Evolutionary conservation across 192 early-diverging fungal species (phyloP).

Genomic region (Entomortierella parvispora): DNA sequence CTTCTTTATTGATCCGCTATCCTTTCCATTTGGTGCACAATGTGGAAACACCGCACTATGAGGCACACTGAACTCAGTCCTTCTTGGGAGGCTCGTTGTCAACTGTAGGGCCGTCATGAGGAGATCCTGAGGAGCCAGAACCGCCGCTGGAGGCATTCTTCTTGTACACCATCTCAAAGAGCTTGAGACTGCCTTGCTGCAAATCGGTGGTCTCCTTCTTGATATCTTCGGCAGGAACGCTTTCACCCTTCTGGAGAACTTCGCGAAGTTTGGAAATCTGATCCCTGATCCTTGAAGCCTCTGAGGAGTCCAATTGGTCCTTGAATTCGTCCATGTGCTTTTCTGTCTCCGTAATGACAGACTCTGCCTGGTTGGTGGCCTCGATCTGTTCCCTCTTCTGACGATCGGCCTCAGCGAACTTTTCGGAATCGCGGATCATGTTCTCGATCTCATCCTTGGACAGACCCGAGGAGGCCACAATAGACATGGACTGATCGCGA

Average conservation of each 20-base stretch:
- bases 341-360: conserved; percentile 91
- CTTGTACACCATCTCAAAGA: conserved; percentile 99
- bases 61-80: too few species aligned
- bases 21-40: background rate
- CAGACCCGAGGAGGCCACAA: conserved; percentile 94
- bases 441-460: conserved; percentile 95
- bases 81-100: conserved; percentile 51
- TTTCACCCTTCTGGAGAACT: conserved; percentile 77
- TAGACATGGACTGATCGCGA: conserved; percentile 96
- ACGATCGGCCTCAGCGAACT: conserved; percentile 93
- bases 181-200: conserved; percentile 91
- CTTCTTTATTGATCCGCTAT: background rate
- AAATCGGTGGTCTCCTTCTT: conserved; percentile 87
- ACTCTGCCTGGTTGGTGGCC: conserved; percentile 92
- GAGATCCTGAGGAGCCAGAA: conserved; percentile 18
- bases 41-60: too few species aligned
- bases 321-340: conserved; percentile 97
- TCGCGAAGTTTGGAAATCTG: conserved; percentile 87
- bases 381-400: conserved; percentile 94
- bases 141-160: conserved; percentile 45
- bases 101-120: conserved; percentile 37
- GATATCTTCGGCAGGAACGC: conserved; percentile 83
- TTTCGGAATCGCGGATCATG: conserved; percentile 94
- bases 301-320: conserved; percentile 89
- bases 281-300: conserved; percentile 87